These are phyloP conservation scores for Chlorella sp. DNA, from an alignment of 139 green algal genomes.

Conservation along the genomic window DNA sequence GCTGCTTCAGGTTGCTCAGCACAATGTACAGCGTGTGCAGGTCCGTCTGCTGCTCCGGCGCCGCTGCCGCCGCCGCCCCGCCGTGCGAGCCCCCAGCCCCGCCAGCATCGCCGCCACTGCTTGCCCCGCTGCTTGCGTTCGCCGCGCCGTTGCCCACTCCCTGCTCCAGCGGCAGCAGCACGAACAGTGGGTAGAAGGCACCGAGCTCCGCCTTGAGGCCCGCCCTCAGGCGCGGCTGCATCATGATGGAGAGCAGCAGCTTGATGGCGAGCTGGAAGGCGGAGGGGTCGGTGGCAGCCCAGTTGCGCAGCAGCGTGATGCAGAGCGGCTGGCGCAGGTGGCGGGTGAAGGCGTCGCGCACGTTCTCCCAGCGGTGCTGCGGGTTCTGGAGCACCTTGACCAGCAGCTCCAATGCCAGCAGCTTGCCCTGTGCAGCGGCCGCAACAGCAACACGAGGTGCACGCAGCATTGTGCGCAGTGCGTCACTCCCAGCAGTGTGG, in stretches of 20 bases:
- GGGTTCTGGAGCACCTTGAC: constrained; percentile 66
- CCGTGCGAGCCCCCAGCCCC: neutral
- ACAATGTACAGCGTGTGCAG: constrained; percentile 26
- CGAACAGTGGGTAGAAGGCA: constrained; percentile 82
- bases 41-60: constrained; percentile 8
- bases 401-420: constrained; percentile 91
- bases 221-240: constrained; percentile 42
- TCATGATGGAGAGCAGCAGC: constrained; percentile 45
- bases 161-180: constrained; percentile 75
- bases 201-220: constrained; percentile 77
- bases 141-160: constrained; percentile 3
- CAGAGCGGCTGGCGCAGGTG: constrained; percentile 79
- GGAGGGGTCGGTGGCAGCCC: constrained; percentile 30
- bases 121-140: too few species aligned
- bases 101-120: too few species aligned
- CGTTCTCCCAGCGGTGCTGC: constrained; percentile 58
- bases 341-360: constrained; percentile 55
- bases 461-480: too few species aligned
- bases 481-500: too few species aligned
- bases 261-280: constrained; percentile 45
- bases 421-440: constrained; percentile 60
- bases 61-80: too few species aligned
- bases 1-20: constrained; percentile 33
- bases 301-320: constrained; percentile 78
- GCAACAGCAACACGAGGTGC: too few species aligned